These are phyloP conservation scores for Cryptococcus amylolentus DNA, from an alignment of 1,284 basidiomycete species.

Conservation along the genomic window DNA sequence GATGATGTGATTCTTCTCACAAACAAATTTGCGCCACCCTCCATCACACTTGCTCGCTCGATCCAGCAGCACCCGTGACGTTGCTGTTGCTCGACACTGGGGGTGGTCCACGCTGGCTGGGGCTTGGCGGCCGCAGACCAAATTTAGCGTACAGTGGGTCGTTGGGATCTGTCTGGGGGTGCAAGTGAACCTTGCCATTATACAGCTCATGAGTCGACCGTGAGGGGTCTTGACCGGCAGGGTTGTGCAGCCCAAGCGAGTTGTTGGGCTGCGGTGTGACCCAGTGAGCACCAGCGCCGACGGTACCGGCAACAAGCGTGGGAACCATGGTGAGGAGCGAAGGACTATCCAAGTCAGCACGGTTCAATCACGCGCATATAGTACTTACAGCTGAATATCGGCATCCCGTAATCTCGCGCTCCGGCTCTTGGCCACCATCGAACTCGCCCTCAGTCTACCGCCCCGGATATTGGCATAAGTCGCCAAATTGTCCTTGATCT, in stretches of 20 bases:
- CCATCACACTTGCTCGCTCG: no score
- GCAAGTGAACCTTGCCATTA: slow-evolving; percentile 72
- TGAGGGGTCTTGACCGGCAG: slow-evolving; percentile 37
- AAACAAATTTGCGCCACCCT: no score
- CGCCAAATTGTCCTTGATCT: slow-evolving; percentile 78
- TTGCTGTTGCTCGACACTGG: no score
- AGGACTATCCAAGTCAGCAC: slow-evolving; percentile 35
- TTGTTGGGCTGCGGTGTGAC: slow-evolving; percentile 18
- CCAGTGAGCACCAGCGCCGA: slow-evolving; percentile 64
- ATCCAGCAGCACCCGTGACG: no score
- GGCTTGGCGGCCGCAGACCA: slow-evolving; percentile 19
- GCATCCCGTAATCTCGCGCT: slow-evolving; percentile 57
- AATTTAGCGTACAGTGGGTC: slow-evolving; percentile 47
- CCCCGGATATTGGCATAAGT: slow-evolving; percentile 79
- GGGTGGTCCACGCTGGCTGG: no score
- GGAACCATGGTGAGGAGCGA: slow-evolving; percentile 84
- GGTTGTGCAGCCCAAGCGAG: slow-evolving; percentile 27
- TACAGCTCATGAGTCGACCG: slow-evolving; percentile 41
- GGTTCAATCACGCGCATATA: neutral
- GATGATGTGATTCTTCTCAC: no score
- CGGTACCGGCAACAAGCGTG: slow-evolving; percentile 74
- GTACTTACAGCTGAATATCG: slow-evolving; percentile 51
- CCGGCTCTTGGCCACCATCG: slow-evolving; percentile 74
- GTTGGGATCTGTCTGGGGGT: slow-evolving; percentile 67
- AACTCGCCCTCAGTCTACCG: slow-evolving; percentile 65